Conservation (phyloP, 805 yeast genomes). For the Yamadazyma scolyti region DNA sequence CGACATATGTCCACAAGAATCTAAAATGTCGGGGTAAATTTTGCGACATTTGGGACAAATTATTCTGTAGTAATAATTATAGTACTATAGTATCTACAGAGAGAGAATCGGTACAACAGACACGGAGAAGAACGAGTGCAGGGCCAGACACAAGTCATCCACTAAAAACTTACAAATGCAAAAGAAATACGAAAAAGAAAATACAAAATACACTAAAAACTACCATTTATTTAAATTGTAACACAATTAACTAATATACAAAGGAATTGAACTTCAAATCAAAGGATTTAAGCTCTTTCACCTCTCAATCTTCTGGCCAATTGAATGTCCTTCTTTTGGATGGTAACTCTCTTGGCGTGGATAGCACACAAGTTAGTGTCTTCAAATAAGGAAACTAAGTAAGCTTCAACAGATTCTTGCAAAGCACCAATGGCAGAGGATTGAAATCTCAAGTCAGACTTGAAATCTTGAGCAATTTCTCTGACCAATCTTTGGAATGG, state of each 20-base stretch:
- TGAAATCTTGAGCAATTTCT: constrained; percentile 47
- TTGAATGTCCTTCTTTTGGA: constrained; percentile 47
- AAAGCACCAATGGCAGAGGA: constrained; percentile 46
- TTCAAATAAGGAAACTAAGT: constrained; percentile 44
- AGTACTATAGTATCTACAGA: too few relatives aligned
- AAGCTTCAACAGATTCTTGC: constrained; percentile 46
- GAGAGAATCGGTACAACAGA: too few relatives aligned
- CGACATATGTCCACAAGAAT: too few relatives aligned
- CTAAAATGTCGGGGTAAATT: too few relatives aligned
- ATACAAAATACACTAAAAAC: background rate
- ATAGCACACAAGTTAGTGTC: constrained; percentile 48
- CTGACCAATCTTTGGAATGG: constrained; percentile 48
- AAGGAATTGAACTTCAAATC: constrained; percentile 4
- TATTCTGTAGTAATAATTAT: too few relatives aligned
- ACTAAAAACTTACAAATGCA: too few relatives aligned
- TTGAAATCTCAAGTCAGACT: constrained; percentile 45
- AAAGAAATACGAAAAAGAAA: background rate
- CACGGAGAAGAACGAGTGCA: too few relatives aligned
- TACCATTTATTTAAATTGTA: too few relatives aligned
- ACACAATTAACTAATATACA: constrained; percentile 8
- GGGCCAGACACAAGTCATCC: too few relatives aligned
- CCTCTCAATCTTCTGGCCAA: constrained; percentile 50
- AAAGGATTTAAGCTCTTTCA: constrained; percentile 34
- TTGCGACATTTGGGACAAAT: too few relatives aligned
- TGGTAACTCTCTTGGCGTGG: constrained; percentile 48